Base-by-base conservation (phyloP, 306 rosid genomes). In the Quercus dentata region DNA sequence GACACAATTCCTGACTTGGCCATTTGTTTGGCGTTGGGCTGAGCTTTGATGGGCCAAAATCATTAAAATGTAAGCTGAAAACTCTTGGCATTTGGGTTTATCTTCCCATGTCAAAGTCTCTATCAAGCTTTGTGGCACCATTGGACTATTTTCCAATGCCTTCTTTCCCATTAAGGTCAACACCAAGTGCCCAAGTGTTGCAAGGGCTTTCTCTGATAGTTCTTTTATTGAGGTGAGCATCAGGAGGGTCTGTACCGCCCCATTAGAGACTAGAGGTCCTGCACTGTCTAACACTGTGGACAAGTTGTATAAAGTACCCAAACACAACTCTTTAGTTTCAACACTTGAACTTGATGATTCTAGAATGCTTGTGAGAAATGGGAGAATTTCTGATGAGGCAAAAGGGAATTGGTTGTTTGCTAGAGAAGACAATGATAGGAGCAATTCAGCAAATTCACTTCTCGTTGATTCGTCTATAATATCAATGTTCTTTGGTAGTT, bases 21-120 rank as follows among this genome's bases (percentile, higher is more conserved):
- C 98, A 96, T 93, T 83, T 91, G n/a, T 93, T 51, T 84, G 83
- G 68, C 97, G 92, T 56, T 91, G 99, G 62, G 85, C 75, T 56
- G 94, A 82, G 78, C 99, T 91, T 74, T 93, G 99, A 74, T 96
- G 97, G 18, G 97, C 98, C 13, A 96, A 85, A 61, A 96, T 90
- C 99, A 92, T 96, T 59, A 96, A 74, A 78, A 96, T 83, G 80
- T 93, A 90, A 77, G 88, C 91, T 1, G 99, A 93, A 3, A 89
- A 80, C 55, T 96, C 99, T 63, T 89, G 92, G 81, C 97, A 91
- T 86, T 88, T 93, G 4, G 92, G 88, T 28, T 87, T 87, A 18
- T 90, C 97, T 51, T 96, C 99, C 99, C 99, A 93, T 74, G 96
- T 85, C 86, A 96, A 83, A 44, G 85, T 88, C 86, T 91, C 91